These are phyloP conservation scores for Alloteropsis angusta DNA, from an alignment of 202 grass and related monocot species.

Conservation along the genomic window DNA sequence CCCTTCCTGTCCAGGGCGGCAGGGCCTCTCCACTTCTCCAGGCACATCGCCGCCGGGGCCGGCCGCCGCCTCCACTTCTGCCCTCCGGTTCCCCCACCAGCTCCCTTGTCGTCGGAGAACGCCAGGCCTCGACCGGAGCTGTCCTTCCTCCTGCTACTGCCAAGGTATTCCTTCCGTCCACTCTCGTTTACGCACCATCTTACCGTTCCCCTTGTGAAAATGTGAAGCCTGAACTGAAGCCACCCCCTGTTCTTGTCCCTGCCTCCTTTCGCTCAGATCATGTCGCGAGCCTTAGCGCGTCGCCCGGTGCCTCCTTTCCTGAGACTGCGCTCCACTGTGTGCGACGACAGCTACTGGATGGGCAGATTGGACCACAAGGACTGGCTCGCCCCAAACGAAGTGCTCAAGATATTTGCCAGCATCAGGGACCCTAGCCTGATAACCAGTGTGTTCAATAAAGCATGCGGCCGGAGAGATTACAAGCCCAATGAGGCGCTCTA, in stretches of 20 bases:
- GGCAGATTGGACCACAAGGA: constrained; percentile 71
- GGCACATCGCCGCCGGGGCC: neutral
- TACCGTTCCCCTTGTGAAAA: neutral
- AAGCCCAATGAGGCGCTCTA: constrained; percentile 70
- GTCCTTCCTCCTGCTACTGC: neutral
- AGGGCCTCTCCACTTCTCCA: no score
- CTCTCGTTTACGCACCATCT: neutral
- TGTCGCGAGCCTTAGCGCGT: constrained; percentile 27
- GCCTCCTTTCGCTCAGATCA: neutral
- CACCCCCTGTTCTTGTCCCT: neutral
- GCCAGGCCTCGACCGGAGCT: no score
- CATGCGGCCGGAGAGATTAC: constrained; percentile 49
- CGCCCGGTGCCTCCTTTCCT: constrained; percentile 26
- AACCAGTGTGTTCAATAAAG: constrained; percentile 44
- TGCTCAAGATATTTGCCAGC: constrained; percentile 64
- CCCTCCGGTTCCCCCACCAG: neutral
- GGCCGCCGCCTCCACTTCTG: neutral
- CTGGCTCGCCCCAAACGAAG: constrained; percentile 87
- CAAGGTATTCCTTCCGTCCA: neutral
- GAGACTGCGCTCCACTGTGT: constrained; percentile 10
- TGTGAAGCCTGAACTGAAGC: neutral
- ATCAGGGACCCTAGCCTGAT: constrained; percentile 47
- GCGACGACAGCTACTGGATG: constrained; percentile 48
- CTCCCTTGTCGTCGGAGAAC: neutral
- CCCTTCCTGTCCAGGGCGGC: no score